Conservation (phyloP, 1,139 yeast species). For the Pneumocystis jirovecii region DNA sequence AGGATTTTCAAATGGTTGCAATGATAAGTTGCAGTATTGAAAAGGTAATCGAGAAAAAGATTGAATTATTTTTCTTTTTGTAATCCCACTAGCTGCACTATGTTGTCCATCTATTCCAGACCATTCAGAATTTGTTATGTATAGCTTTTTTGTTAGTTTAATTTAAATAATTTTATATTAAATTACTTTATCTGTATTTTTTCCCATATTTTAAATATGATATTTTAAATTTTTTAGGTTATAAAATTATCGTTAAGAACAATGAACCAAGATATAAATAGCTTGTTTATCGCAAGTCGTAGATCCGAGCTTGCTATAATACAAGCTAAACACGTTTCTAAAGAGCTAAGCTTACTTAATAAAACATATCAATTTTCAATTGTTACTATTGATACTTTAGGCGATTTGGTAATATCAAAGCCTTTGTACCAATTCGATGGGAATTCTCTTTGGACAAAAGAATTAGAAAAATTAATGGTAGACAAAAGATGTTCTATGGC, state of each 20-base stretch:
- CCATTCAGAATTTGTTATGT: slow-evolving; percentile 19
- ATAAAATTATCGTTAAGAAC: not conserved
- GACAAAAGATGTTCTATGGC: slow-evolving; percentile 67
- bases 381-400: slow-evolving; percentile 68
- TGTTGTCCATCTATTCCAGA: slow-evolving; percentile 20
- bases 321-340: slow-evolving; percentile 66
- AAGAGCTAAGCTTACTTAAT: slow-evolving; percentile 40
- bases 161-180: not conserved
- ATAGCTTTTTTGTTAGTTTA: not conserved
- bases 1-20: slow-evolving; percentile 23
- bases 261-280: not conserved
- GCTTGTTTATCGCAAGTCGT: slow-evolving; percentile 54
- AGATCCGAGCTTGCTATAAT: slow-evolving; percentile 73
- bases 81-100: slow-evolving; percentile 20
- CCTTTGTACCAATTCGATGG: slow-evolving; percentile 65
- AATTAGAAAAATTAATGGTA: slow-evolving; percentile 63
- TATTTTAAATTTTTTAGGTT: not conserved
- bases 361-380: slow-evolving; percentile 57
- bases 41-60: slow-evolving; percentile 20
- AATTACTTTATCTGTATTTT: not conserved
- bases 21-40: slow-evolving; percentile 25
- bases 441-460: slow-evolving; percentile 79
- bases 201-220: not conserved
- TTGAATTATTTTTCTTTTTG: slow-evolving; percentile 9
- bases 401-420: slow-evolving; percentile 70